A percentile compares a stretch with the other conserved stretches of the same genome.
Evolutionary conservation across 768 basidiomycete genomes (phyloP).

Genomic region (Crepidotus variabilis): DNA sequence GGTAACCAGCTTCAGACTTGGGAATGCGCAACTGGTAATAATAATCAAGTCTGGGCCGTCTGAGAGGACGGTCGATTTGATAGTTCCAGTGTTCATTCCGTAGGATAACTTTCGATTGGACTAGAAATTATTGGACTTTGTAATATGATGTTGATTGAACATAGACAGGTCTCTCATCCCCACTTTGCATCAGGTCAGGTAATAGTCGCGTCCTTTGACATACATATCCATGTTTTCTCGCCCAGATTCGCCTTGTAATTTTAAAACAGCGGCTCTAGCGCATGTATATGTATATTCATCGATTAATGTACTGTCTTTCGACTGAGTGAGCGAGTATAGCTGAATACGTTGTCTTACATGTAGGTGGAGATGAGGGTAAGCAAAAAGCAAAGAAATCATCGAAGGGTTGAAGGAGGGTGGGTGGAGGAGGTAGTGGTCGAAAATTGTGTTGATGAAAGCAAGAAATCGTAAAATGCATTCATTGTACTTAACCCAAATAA

Average conservation of each 20-base stretch:
- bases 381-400: not conserved
- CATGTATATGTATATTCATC: not conserved
- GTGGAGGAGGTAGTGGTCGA: not conserved
- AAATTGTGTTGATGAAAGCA: not conserved
- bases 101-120: no score
- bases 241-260: no score
- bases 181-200: no score
- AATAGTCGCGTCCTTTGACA: no score
- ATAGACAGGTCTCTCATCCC: no score
- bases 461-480: not conserved
- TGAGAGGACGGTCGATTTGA: not conserved
- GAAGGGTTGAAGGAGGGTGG: not conserved
- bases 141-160: no score
- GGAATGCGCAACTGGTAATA: slow-evolving; percentile 14
- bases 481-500: slow-evolving; percentile 14
- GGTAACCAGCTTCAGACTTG: slow-evolving; percentile 17
- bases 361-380: not conserved
- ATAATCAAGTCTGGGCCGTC: slow-evolving; percentile 15
- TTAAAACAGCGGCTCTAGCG: not conserved
- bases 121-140: no score
- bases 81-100: no score
- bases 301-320: not conserved
- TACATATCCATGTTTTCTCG: no score
- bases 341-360: not conserved
- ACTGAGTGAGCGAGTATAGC: not conserved